A percentile compares a stretch with the other conserved stretches of the same genome.
phyloP scores from a whole-genome alignment of 2,329 filamentous ascomycete species.

The Diaporthe helianthi region DNA sequence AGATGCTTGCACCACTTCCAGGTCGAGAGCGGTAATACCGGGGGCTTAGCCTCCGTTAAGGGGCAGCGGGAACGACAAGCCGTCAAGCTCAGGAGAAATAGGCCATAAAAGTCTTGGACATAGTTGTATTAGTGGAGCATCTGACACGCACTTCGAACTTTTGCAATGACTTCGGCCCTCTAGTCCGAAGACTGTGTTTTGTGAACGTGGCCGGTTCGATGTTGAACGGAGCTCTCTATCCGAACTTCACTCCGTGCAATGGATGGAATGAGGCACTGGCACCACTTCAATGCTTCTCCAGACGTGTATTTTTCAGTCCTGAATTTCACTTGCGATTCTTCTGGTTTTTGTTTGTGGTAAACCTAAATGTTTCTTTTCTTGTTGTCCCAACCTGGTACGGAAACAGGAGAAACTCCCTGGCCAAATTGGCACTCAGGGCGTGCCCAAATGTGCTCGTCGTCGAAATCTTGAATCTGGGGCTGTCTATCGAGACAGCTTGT shows the following conservation, averaged over 20 bases:
- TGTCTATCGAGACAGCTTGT: not conserved
- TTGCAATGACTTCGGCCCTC: not conserved
- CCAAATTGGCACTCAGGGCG: not conserved
- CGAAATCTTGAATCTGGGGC: not conserved
- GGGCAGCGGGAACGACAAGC: constrained; percentile 14
- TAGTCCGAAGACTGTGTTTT: not conserved
- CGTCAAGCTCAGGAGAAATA: not conserved
- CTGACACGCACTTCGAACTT: not conserved
- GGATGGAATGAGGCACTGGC: not conserved
- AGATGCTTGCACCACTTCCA: not conserved
- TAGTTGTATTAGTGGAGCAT: not conserved
- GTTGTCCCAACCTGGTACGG: not conserved
- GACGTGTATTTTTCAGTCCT: not conserved
- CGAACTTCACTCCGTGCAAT: not conserved
- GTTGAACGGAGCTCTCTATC: not conserved
- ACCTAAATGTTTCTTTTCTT: not conserved
- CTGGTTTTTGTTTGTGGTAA: not conserved
- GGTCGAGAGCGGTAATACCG: constrained; percentile 12
- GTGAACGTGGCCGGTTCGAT: not conserved
- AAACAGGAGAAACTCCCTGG: not conserved
- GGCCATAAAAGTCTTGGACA: not conserved
- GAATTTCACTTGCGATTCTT: not conserved
- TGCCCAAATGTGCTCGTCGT: not conserved
- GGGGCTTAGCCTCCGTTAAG: constrained; percentile 2
- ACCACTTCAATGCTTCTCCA: not conserved